Evolutionary conservation across 2,329 filamentous ascomycete species (phyloP).

Genomic region (Penicillium sp.): DNA sequence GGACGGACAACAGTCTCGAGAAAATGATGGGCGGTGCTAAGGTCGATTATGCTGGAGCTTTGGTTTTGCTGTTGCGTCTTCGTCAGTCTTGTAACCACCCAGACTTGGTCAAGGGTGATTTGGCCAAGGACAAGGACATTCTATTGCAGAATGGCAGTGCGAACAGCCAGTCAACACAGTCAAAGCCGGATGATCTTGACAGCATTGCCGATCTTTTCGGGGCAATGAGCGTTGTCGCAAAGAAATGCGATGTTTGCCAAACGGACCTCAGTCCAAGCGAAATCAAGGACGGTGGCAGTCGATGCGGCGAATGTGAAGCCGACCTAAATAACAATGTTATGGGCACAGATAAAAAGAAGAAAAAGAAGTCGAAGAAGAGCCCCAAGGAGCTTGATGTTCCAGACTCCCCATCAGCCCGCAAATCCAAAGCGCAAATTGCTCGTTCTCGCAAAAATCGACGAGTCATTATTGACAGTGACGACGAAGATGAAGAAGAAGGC

Average conservation of each 20-base stretch:
- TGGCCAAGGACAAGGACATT: constrained; percentile 84
- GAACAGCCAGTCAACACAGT: constrained; percentile 50
- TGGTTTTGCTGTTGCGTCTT: constrained; percentile 85
- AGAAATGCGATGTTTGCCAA: constrained; percentile 81
- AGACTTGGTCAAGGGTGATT: constrained; percentile 77
- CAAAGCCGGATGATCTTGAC: constrained; percentile 66
- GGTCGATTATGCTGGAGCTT: constrained; percentile 87
- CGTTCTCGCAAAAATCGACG: constrained; percentile 41
- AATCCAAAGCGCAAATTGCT: constrained; percentile 20
- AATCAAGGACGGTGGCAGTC: constrained; percentile 50
- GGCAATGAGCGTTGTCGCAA: constrained; percentile 72
- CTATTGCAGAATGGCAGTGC: constrained; percentile 61
- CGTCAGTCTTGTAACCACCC: constrained; percentile 95
- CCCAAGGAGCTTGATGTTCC: constrained; percentile 36
- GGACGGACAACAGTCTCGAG: constrained; percentile 82
- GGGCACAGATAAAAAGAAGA: constrained; percentile 38
- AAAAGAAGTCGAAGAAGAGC: constrained; percentile 50
- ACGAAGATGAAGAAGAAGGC: constrained; percentile 63
- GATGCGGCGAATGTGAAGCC: constrained; percentile 71
- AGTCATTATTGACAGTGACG: constrained; percentile 54
- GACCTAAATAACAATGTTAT: constrained; percentile 64
- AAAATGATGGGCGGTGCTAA: constrained; percentile 80
- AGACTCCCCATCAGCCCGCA: constrained; percentile 24
- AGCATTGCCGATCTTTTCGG: constrained; percentile 83
- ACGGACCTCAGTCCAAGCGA: constrained; percentile 61